Evolutionary conservation across 176 grass and related monocot genomes (phyloP).

Genomic region (Triticum urartu): DNA sequence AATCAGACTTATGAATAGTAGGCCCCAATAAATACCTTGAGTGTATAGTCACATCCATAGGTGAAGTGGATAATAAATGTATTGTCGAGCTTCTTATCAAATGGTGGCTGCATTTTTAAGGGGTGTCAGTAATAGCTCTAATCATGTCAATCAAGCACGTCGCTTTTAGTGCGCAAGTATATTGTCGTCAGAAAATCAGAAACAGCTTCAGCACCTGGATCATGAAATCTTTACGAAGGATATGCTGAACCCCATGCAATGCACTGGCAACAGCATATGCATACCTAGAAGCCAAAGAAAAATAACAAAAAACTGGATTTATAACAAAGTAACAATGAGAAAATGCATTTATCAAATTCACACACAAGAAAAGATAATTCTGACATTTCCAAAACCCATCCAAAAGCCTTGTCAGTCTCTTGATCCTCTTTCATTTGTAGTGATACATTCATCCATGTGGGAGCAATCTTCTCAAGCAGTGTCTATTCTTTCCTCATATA

Average conservation of each 20-base stretch:
- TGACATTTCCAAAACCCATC: conserved; percentile 99
- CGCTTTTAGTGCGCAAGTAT: background rate
- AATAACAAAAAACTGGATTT: conserved; percentile 18
- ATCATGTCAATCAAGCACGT: conserved; percentile 18
- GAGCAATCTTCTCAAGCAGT: conserved; percentile 79
- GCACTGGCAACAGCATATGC: conserved; percentile 96
- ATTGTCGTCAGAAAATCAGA: background rate
- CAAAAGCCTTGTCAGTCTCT: conserved; percentile 83
- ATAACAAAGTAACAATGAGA: conserved; percentile 13
- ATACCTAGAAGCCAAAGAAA: conserved; percentile 63
- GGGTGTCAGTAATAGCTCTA: background rate
- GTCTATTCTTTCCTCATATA: conserved; percentile 34
- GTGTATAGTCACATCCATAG: conserved; percentile 80
- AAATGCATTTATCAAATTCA: conserved; percentile 17
- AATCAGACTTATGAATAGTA: conserved; percentile 22
- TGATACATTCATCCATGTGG: conserved; percentile 97
- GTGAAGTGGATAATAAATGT: conserved; percentile 88
- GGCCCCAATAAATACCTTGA: conserved; percentile 59
- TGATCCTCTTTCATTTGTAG: conserved; percentile 92
- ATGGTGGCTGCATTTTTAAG: conserved; percentile 44
- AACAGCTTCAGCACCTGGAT: conserved; percentile 62
- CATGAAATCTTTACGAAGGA: conserved; percentile 96
- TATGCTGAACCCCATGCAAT: conserved; percentile 93
- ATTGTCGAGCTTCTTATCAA: conserved; percentile 45
- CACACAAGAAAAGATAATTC: conserved; percentile 28